phyloP scores from a whole-genome alignment of 2,329 filamentous ascomycete species.

The Aspergillus niger region DNA sequence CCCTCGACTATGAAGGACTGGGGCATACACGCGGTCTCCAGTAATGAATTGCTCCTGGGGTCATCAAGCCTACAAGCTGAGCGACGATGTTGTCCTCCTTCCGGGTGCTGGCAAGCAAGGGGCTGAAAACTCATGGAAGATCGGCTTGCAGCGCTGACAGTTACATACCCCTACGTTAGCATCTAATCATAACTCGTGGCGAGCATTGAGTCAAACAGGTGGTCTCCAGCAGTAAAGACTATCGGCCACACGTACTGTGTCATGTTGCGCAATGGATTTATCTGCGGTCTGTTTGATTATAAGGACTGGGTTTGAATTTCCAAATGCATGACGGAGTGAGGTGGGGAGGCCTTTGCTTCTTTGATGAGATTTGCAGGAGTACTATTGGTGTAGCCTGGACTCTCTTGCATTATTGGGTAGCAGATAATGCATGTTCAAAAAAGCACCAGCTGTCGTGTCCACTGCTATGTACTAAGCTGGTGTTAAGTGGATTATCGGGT shows the following conservation, averaged over 20 bases:
- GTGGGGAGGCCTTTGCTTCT: neutral
- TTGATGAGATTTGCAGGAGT: neutral
- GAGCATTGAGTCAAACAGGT: too few relatives aligned
- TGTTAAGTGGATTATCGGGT: too few relatives aligned
- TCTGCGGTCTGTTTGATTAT: neutral
- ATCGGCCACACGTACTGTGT: too few relatives aligned
- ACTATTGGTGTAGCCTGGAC: neutral
- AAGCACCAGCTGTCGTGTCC: too few relatives aligned
- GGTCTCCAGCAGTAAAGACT: too few relatives aligned
- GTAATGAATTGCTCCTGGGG: constrained; percentile 53
- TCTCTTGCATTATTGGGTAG: neutral
- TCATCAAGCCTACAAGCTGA: constrained; percentile 53
- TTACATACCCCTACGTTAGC: neutral
- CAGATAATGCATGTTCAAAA: neutral
- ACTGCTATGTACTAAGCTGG: too few relatives aligned
- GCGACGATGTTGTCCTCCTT: constrained; percentile 55
- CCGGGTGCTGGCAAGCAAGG: constrained; percentile 48
- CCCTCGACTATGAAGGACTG: constrained; percentile 59
- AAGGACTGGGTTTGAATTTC: neutral
- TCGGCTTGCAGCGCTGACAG: neutral
- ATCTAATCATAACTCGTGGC: neutral
- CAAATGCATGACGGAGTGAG: neutral
- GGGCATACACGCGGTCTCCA: constrained; percentile 58
- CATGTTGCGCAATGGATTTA: neutral
- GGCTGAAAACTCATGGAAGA: constrained; percentile 56